Evolutionary conservation across 106 monocot genomes (phyloP).

Genomic region (Gastrodia elata): DNA sequence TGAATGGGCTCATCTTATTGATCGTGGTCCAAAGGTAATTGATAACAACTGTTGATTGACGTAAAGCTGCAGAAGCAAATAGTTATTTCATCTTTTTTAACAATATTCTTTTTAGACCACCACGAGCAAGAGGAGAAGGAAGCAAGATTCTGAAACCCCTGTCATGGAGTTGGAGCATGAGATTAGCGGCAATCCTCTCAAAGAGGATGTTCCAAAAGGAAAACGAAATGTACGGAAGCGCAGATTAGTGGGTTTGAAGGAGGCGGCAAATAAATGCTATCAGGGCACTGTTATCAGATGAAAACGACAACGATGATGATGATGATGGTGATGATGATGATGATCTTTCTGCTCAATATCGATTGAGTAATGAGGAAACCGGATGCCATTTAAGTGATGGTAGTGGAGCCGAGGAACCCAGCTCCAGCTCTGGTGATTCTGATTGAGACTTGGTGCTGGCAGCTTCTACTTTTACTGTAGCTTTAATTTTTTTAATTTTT

Average conservation of each 20-base stretch:
- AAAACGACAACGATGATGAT: no score
- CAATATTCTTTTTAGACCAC: conserved; percentile 34
- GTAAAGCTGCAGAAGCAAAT: neutral
- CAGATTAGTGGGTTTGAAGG: conserved; percentile 19
- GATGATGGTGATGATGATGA: no score
- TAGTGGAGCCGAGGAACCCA: conserved; percentile 2
- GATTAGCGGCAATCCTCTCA: conserved; percentile 23
- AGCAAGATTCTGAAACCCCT: conserved; percentile 17
- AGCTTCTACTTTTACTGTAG: neutral
- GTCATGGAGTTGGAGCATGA: conserved; percentile 22
- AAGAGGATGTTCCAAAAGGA: conserved; percentile 49
- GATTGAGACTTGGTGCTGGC: neutral
- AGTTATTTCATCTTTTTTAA: neutral
- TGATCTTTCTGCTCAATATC: conserved; percentile 22
- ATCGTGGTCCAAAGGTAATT: conserved; percentile 58
- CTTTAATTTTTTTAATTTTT: no score
- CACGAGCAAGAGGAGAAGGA: conserved; percentile 47
- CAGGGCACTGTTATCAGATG: conserved; percentile 16
- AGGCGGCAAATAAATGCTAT: conserved; percentile 23
- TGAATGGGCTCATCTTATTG: conserved; percentile 91
- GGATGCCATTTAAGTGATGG: conserved; percentile 4
- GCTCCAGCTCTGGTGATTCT: conserved; percentile 1
- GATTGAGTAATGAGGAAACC: conserved; percentile 37
- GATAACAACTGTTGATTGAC: neutral
- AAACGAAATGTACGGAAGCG: conserved; percentile 51